A percentile compares a stretch with the other conserved stretches of the same genome.
These are phyloP conservation scores for Phytophthora sp. DNA, from an alignment of 352 stramenopile genomes.

Conservation along the genomic window DNA sequence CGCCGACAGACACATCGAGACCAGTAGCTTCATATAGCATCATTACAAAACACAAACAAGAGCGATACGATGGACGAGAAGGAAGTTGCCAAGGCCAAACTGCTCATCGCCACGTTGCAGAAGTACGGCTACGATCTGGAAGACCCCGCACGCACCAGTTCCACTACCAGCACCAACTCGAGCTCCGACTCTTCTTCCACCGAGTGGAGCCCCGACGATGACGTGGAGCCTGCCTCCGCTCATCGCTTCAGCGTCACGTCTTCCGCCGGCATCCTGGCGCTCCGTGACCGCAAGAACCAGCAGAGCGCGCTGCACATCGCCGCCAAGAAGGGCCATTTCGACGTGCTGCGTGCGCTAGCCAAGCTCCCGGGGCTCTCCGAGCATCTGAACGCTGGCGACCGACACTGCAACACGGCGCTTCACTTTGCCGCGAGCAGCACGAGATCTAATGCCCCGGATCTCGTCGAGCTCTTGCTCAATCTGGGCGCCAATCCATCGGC, in stretches of 20 bases:
- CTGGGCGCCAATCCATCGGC: constrained; percentile 65
- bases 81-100: constrained; percentile 61
- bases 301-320: constrained; percentile 87
- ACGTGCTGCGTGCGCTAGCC: constrained; percentile 78
- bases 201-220: constrained; percentile 45
- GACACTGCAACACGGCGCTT: constrained; percentile 81
- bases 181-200: constrained; percentile 39
- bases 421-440: constrained; percentile 80
- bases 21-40: neutral
- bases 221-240: constrained; percentile 30
- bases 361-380: constrained; percentile 76
- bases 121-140: constrained; percentile 87
- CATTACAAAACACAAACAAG: neutral
- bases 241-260: constrained; percentile 38
- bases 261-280: constrained; percentile 70
- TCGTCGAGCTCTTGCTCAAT: constrained; percentile 75
- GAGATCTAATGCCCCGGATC: constrained; percentile 57
- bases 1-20: constrained; percentile 20
- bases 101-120: constrained; percentile 83
- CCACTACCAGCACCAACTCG: constrained; percentile 34
- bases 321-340: constrained; percentile 82
- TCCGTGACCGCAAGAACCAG: constrained; percentile 85
- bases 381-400: constrained; percentile 78
- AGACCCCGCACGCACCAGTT: constrained; percentile 37
- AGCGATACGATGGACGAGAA: constrained; percentile 44